phyloP scores from a whole-genome alignment of 2,329 filamentous ascomycete genomes.

The Penicillium sp. region DNA sequence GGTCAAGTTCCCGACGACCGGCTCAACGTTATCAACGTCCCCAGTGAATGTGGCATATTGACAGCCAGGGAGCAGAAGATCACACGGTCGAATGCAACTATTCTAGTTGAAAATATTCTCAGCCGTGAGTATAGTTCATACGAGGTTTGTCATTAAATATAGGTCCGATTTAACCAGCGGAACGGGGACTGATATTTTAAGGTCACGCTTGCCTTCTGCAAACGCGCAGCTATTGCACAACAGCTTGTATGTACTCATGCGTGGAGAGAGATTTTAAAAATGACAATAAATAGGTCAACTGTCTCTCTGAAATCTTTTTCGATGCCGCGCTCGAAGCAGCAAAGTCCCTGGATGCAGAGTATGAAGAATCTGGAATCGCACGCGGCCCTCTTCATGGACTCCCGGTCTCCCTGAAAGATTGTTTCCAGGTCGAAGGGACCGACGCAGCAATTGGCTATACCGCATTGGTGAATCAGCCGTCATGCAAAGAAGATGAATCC shows the following conservation, averaged over 20 bases:
- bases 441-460: conserved; percentile 57
- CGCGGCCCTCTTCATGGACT: conserved; percentile 56
- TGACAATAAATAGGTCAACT: conserved; percentile 15
- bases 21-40: conserved; percentile 11
- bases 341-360: conserved; percentile 23
- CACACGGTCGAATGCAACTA: neutral
- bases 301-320: conserved; percentile 31
- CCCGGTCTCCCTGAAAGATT: conserved; percentile 61
- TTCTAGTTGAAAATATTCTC: neutral
- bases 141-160: neutral
- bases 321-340: conserved; percentile 25
- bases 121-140: neutral
- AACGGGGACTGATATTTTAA: neutral
- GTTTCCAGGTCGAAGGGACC: conserved; percentile 60
- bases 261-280: neutral
- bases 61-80: neutral
- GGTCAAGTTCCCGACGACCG: conserved; percentile 2
- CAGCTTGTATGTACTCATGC: conserved; percentile 17
- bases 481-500: conserved; percentile 5
- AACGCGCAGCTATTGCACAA: conserved; percentile 37
- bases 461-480: conserved; percentile 8
- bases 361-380: conserved; percentile 34
- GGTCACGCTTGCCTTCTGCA: conserved; percentile 51
- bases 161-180: neutral
- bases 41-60: neutral